These are phyloP conservation scores for Diophrys sp. DNA, from an alignment of 73 alveolate species.

Conservation along the genomic window DNA sequence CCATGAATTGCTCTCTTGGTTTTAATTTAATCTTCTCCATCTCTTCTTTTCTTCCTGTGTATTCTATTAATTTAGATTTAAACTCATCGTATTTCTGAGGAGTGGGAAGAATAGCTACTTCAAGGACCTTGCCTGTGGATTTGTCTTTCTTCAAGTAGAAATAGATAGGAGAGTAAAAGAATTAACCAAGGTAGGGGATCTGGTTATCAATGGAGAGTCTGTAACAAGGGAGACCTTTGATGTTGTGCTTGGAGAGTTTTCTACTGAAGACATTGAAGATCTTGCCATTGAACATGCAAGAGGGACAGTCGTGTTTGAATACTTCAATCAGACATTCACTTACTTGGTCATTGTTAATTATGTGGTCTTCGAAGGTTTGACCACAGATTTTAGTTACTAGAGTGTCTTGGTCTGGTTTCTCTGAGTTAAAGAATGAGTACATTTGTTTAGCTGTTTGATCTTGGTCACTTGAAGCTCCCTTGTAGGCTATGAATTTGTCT, in stretches of 20 bases:
- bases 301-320: conserved; percentile 66
- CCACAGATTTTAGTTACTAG: conserved; percentile 40
- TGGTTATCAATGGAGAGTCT: conserved; percentile 50
- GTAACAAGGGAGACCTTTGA: conserved; percentile 45
- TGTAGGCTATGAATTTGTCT: conserved; percentile 48
- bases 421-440: conserved; percentile 34
- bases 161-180: conserved; percentile 59
- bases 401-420: conserved; percentile 36
- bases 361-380: conserved; percentile 34
- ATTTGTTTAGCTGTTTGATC: not conserved
- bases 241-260: conserved; percentile 47
- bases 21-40: conserved; percentile 25
- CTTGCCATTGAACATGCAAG: conserved; percentile 56
- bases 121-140: conserved; percentile 22
- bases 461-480: not conserved
- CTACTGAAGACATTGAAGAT: conserved; percentile 55
- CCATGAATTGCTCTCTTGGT: conserved; percentile 36
- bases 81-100: conserved; percentile 42
- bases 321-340: conserved; percentile 53
- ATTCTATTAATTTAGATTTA: conserved; percentile 11
- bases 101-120: conserved; percentile 45
- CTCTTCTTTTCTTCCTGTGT: conserved; percentile 20
- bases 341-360: conserved; percentile 33
- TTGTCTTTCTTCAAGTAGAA: conserved; percentile 38
- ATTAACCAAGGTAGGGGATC: conserved; percentile 52